phyloP scores from a whole-genome alignment of 2,329 filamentous ascomycete species.

The Colletotrichum scovillei region DNA sequence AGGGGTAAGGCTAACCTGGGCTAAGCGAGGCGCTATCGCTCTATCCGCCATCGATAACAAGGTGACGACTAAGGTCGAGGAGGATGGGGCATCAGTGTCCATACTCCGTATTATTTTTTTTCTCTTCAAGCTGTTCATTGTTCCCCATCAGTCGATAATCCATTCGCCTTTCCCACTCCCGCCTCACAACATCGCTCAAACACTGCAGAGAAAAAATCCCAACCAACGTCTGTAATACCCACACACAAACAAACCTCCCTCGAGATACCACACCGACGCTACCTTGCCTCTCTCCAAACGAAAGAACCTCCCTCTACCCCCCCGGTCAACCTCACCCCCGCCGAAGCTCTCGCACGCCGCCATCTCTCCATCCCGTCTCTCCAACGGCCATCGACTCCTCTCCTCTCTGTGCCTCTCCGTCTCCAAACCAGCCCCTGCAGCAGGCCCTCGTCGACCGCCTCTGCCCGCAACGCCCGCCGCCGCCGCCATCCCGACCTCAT shows the following conservation, averaged over 20 bases:
- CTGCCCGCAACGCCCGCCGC: slow-evolving; percentile 12
- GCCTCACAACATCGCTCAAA: slow-evolving; percentile 23
- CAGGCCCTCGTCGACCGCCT: slow-evolving; percentile 27
- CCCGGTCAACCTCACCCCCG: neutral
- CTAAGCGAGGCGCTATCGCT: slow-evolving; percentile 37
- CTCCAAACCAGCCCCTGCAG: slow-evolving; percentile 27
- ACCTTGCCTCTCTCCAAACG: neutral
- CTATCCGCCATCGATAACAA: slow-evolving; percentile 36
- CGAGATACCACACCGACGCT: slow-evolving; percentile 23
- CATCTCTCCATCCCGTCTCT: neutral
- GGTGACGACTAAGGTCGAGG: slow-evolving; percentile 35
- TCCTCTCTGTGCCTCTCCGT: neutral
- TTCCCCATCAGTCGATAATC: slow-evolving; percentile 35
- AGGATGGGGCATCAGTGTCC: slow-evolving; percentile 34
- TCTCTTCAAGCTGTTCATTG: slow-evolving; percentile 35
- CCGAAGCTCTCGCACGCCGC: slow-evolving; percentile 17
- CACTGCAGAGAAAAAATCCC: neutral
- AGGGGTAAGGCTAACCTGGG: slow-evolving; percentile 31
- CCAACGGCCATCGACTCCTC: slow-evolving; percentile 7
- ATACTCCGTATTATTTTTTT: slow-evolving; percentile 35
- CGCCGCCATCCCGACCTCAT: slow-evolving; percentile 33
- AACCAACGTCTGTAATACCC: slow-evolving; percentile 28
- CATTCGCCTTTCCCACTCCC: slow-evolving; percentile 29
- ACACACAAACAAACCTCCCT: neutral
- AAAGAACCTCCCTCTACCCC: neutral